Evolutionary conservation across 1,284 basidiomycete genomes (phyloP).

Genomic region (Megacollybia platyphylla): DNA sequence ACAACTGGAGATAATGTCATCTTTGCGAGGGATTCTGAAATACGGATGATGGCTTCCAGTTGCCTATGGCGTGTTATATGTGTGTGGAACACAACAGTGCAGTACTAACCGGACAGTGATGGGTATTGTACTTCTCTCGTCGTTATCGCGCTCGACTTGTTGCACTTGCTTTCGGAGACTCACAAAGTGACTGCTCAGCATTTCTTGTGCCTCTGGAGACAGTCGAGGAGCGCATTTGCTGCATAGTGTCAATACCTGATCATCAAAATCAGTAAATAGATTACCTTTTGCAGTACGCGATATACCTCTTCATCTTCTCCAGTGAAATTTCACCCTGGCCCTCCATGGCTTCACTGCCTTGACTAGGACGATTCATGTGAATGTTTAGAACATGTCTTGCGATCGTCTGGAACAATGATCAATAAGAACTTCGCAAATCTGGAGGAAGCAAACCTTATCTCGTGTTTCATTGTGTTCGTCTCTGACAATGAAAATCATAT

Average conservation of each 20-base stretch:
- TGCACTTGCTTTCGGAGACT: conserved; percentile 90
- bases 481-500: conserved; percentile 99
- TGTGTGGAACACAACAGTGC: neutral
- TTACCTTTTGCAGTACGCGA: conserved; percentile 91
- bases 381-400: conserved; percentile 98
- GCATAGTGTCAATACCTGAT: conserved; percentile 3
- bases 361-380: conserved; percentile 86
- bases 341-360: conserved; percentile 47
- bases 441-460: conserved; percentile 50
- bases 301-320: conserved; percentile 97
- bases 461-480: conserved; percentile 95
- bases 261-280: conserved; percentile 11
- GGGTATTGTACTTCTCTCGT: conserved; percentile 95
- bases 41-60: conserved; percentile 97
- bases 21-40: conserved; percentile 94
- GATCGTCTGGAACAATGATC: conserved; percentile 51
- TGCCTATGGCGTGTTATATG: conserved; percentile 45
- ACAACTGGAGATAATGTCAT: conserved; percentile 84
- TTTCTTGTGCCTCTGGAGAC: conserved; percentile 89
- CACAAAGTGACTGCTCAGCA: conserved; percentile 96
- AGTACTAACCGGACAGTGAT: conserved; percentile 83
- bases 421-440: conserved; percentile 1
- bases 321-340: conserved; percentile 88
- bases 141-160: conserved; percentile 93
- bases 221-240: conserved; percentile 95